A percentile compares a stretch with the other conserved stretches of the same genome.
phyloP scores from a whole-genome alignment of 2,329 filamentous ascomycete species.

The Coniosporium tulheliwenetii region DNA sequence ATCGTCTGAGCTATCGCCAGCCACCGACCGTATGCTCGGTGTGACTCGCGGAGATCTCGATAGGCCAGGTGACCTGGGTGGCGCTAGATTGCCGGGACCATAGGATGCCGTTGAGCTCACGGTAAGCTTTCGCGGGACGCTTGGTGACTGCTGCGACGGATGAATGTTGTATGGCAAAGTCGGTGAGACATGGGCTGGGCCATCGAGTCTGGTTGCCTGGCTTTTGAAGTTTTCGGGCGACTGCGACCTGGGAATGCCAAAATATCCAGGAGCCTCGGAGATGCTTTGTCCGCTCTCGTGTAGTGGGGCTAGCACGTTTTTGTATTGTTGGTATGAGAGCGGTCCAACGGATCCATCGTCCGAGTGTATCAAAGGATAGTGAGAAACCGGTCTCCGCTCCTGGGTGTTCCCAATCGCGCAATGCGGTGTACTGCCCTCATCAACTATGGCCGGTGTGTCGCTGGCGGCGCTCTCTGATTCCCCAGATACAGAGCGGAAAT shows the following conservation, averaged over 20 bases:
- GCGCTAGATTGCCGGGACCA: constrained; percentile 9
- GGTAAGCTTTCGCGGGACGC: constrained; percentile 21
- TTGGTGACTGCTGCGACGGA: constrained; percentile 19
- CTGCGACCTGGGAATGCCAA: constrained; percentile 26
- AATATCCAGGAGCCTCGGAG: constrained; percentile 16
- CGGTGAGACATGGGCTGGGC: constrained; percentile 24
- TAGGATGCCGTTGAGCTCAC: constrained; percentile 18
- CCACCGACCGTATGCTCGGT: constrained; percentile 30
- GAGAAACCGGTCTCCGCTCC: background rate
- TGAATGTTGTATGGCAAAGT: constrained; percentile 18
- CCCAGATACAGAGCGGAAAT: constrained; percentile 58
- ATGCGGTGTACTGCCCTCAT: background rate
- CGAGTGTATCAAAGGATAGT: background rate
- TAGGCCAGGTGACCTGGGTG: constrained; percentile 18
- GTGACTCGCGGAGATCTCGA: constrained; percentile 24
- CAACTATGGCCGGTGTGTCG: background rate
- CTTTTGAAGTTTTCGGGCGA: constrained; percentile 29
- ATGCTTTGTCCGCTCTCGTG: too few relatives aligned
- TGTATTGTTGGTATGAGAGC: too few relatives aligned
- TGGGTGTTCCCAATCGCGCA: too few relatives aligned
- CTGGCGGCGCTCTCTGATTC: constrained; percentile 28
- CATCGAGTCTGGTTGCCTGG: constrained; percentile 21
- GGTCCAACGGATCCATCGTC: too few relatives aligned
- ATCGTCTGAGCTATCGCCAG: constrained; percentile 44
- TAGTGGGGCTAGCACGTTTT: too few relatives aligned